These are phyloP conservation scores for Sordariomycetes sp. DNA, from an alignment of 2,329 filamentous ascomycete species.

Conservation along the genomic window DNA sequence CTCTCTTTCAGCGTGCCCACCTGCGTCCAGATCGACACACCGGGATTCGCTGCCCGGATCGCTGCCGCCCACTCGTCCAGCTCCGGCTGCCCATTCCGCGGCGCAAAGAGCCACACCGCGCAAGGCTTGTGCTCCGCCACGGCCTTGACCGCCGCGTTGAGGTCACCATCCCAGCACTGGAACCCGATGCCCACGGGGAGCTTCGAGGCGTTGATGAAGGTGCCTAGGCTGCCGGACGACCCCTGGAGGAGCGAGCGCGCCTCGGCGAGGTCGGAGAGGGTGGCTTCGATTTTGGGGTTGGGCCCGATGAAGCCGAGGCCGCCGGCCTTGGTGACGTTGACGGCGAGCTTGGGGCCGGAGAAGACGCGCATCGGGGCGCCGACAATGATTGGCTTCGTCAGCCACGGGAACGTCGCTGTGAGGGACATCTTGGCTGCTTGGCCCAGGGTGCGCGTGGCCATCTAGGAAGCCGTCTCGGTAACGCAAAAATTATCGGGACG, in stretches of 20 bases:
- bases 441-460: background rate
- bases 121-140: slow-evolving; percentile 12
- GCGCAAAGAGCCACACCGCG: slow-evolving; percentile 34
- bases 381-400: slow-evolving; percentile 30
- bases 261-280: slow-evolving; percentile 17
- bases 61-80: background rate
- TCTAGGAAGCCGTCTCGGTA: background rate
- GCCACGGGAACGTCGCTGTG: slow-evolving; percentile 7
- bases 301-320: slow-evolving; percentile 46
- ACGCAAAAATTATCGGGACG: too few relatives aligned
- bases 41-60: slow-evolving; percentile 15
- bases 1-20: slow-evolving; percentile 37
- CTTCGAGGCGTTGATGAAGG: background rate
- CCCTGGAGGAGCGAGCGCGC: slow-evolving; percentile 8
- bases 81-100: slow-evolving; percentile 18
- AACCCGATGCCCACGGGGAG: slow-evolving; percentile 37
- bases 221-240: background rate
- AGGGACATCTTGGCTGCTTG: background rate
- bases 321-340: slow-evolving; percentile 59
- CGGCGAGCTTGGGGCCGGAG: slow-evolving; percentile 40
- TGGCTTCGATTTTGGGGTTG: slow-evolving; percentile 20
- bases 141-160: slow-evolving; percentile 17
- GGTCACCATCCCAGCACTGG: slow-evolving; percentile 30
- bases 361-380: slow-evolving; percentile 62
- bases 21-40: slow-evolving; percentile 41